Conservation (phyloP, 345 rosid species). For the Moringa oleifera region DNA sequence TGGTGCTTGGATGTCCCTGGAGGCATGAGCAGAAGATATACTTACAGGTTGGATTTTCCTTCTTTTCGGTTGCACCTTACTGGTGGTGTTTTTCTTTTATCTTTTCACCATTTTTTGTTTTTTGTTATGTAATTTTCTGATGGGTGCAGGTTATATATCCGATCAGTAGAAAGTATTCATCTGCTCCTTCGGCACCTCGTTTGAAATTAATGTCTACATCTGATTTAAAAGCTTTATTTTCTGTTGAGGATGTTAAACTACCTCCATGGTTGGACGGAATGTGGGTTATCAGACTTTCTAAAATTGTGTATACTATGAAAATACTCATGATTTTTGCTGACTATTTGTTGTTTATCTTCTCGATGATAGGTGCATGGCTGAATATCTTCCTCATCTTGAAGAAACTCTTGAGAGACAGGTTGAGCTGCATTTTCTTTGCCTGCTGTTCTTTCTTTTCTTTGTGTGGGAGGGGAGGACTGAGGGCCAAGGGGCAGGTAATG, state of each 20-base stretch:
- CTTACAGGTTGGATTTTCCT: conserved; percentile 61
- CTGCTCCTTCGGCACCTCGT: conserved; percentile 80
- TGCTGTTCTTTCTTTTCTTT: conserved; percentile 7
- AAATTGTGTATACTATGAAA: not conserved
- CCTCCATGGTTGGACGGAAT: conserved; percentile 89
- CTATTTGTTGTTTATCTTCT: conserved; percentile 13
- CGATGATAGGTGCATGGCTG: conserved; percentile 96
- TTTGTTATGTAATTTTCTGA: conserved; percentile 13
- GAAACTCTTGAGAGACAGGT: conserved; percentile 83
- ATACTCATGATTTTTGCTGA: conserved; percentile 15
- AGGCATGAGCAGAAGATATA: conserved; percentile 78
- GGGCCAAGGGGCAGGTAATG: too few relatives aligned
- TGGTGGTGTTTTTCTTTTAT: not conserved
- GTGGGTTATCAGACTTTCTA: conserved; percentile 35
- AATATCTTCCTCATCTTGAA: conserved; percentile 96
- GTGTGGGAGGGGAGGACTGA: not conserved
- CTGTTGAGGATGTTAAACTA: conserved; percentile 88
- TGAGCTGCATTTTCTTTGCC: conserved; percentile 16
- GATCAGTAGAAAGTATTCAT: conserved; percentile 57
- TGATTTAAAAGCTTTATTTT: conserved; percentile 61
- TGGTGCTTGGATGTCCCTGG: conserved; percentile 89
- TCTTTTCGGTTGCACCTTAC: conserved; percentile 4
- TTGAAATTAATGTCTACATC: conserved; percentile 64
- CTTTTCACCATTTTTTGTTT: conserved; percentile 2
- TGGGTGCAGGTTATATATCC: conserved; percentile 76